These are phyloP conservation scores for Xylaria venustula DNA, from an alignment of 495 filamentous ascomycete genomes.

Conservation along the genomic window DNA sequence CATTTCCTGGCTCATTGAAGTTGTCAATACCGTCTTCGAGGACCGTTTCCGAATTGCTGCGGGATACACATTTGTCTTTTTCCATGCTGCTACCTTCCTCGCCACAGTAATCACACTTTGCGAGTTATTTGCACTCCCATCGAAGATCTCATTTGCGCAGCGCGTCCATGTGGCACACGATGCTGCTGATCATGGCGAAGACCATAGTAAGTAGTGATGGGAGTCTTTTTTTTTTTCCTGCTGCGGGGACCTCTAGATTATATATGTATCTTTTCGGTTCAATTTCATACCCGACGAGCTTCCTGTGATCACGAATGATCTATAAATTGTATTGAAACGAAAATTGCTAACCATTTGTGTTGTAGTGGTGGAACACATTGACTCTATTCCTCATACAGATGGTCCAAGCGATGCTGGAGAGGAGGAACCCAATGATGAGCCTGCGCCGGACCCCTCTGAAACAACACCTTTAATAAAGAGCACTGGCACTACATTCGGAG, in stretches of 20 bases:
- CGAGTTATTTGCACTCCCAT: slow-evolving; percentile 77
- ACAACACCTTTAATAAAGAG: slow-evolving; percentile 73
- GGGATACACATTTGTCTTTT: slow-evolving; percentile 81
- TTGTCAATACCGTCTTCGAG: slow-evolving; percentile 70
- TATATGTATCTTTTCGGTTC: too few species aligned
- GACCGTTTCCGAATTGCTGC: slow-evolving; percentile 69
- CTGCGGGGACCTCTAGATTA: too few species aligned
- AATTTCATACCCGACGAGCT: too few species aligned
- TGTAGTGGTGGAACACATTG: slow-evolving; percentile 31
- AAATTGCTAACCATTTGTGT: too few species aligned
- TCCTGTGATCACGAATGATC: too few species aligned
- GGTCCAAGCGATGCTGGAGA: slow-evolving; percentile 23
- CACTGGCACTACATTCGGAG: slow-evolving; percentile 75
- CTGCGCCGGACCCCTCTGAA: slow-evolving; percentile 63
- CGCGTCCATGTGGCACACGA: slow-evolving; percentile 48
- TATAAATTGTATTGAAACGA: too few species aligned
- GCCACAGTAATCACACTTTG: slow-evolving; percentile 69
- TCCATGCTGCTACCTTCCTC: slow-evolving; percentile 71
- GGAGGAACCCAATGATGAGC: slow-evolving; percentile 43
- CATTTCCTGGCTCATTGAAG: slow-evolving; percentile 68
- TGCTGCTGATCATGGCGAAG: slow-evolving; percentile 9
- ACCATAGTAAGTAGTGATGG: slow-evolving; percentile 16
- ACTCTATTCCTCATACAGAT: slow-evolving; percentile 31
- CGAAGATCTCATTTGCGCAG: slow-evolving; percentile 62
- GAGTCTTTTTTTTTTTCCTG: too few species aligned